Evolutionary conservation across 2,329 filamentous ascomycete species (phyloP), one percentile per base, ranked within the genome.

Genomic region (Scedosporium dehoogii): DNA sequence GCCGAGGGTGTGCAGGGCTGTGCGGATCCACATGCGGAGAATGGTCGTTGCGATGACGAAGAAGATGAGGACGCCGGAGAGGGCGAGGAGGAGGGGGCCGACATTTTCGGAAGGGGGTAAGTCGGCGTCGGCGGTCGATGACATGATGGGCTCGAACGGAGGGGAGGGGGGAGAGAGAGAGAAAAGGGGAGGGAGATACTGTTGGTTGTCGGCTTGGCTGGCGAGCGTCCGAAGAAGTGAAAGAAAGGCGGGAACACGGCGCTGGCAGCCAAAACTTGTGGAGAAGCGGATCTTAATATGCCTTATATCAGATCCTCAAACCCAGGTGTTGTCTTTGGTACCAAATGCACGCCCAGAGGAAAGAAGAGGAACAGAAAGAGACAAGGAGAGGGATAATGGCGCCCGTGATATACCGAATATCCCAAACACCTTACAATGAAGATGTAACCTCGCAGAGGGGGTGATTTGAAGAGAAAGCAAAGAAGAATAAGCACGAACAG

Each of bases 91-190:
- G 2, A 68, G 62, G 23, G 71, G 70, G 1, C 72, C 73, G 41
- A 70, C 66, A 59, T 75, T 76, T 1, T 68, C 63, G 58, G 69
- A 72, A n/a, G 73, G 70, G 2, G 77, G 74, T 25, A 81, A 63
- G 6, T 23, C 23, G 25, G 29, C 27, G 27, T 53, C 59, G 7
- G 14, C 6, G 6, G 58, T 10, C 6, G 44, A 16, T 16, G 51
- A 29, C 14, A 25, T 41, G 14, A 29, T 6, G 21, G 57, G 18
- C 18, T 44, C 42, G 14, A 6, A 16, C 16, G 18, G 18, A 55
- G 23, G 48, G 18, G 6, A n/a, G 12, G 6, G n/a, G n/a, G n/a
- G n/a, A n/a, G n/a, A n/a, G n/a, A n/a, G n/a, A 23, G 21, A 25
- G 23, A 25, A n/a, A 53, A 55, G 51, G 5, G 12, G 21, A 53